Base-by-base conservation (phyloP, 2,329 filamentous ascomycete genomes). In the Fusarium verticillioides region DNA sequence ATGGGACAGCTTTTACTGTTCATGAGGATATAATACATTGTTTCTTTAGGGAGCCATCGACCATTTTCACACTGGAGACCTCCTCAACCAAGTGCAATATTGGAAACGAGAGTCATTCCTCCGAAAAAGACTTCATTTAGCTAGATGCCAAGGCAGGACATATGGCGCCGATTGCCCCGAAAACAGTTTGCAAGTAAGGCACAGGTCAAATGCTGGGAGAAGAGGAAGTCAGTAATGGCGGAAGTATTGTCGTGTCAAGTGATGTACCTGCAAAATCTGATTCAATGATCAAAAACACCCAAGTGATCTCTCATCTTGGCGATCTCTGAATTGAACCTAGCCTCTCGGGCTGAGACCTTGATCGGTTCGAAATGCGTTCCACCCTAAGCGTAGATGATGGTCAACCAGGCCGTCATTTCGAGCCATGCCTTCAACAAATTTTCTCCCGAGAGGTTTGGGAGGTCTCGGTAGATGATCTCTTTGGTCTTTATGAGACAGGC, bases 11-110 rank as follows among this genome's bases (percentile, higher is more conserved):
- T 9, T 23, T 34, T 23, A n/a, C 10, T 9, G 21, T 23, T 23
- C n/a, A 50, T 18, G 11, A 5, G 11, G 4, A 50, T 19, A 19
- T 4, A 23, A 10, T 6, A 23, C 9, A 5, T 13, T 19, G 30
- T 23, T 30, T 7, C 4, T 30, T 16, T n/a, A 9, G 3, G 13
- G 9, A 21, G 1, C 8, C 9, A 4, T 28, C 1, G 5, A 4
- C 2, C 7, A 21, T 30, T 49, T 9, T 9, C 10, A 4, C 5
- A 15, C 9, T 28, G 9, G 10, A 28, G 18, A 21, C 6, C 12
- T 28, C 9, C 12, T 7, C 10, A 46, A 7, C 43, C 21, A 7
- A 3, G 4, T 23, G 12, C 18, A 46, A 4, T 10, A 3, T 2
- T 46, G 18, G 12, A 21, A 46, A 15, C 6, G 28, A 15, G 18